A percentile compares a stretch with the other conserved stretches of the same genome.
Evolutionary conservation across 768 basidiomycete species (phyloP).

Genomic region (Psilocybe azurescens): DNA sequence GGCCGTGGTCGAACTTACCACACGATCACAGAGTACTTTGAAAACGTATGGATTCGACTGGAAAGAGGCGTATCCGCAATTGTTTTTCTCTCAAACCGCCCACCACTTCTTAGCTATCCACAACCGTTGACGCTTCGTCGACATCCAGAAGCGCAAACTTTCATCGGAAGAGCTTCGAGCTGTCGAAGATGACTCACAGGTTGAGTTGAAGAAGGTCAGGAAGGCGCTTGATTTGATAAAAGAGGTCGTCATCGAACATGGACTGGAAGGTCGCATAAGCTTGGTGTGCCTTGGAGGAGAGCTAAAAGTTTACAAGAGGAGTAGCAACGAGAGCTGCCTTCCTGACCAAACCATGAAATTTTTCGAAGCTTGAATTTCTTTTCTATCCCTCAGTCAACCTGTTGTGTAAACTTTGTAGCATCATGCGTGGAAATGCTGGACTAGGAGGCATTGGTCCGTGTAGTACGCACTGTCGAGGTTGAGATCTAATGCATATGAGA

Average conservation of each 20-base stretch:
- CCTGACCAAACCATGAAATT: slow-evolving; percentile 46
- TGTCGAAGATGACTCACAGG: slow-evolving; percentile 37
- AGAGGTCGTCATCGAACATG: slow-evolving; percentile 54
- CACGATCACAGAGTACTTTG: slow-evolving; percentile 39
- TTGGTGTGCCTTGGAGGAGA: slow-evolving; percentile 54
- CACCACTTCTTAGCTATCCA: slow-evolving; percentile 67
- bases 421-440: neutral
- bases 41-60: slow-evolving; percentile 46
- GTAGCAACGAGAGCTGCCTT: slow-evolving; percentile 44
- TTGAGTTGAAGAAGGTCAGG: slow-evolving; percentile 41
- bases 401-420: neutral
- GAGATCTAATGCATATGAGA: neutral
- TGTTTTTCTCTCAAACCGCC: slow-evolving; percentile 72
- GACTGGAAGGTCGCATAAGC: slow-evolving; percentile 55
- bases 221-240: slow-evolving; percentile 49
- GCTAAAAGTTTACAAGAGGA: slow-evolving; percentile 57
- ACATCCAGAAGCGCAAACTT: slow-evolving; percentile 53
- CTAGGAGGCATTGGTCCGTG: no score
- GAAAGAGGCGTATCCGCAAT: slow-evolving; percentile 66
- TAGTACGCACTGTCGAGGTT: neutral
- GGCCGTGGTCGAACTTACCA: slow-evolving; percentile 51
- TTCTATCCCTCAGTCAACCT: neutral
- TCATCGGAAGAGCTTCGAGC: slow-evolving; percentile 39
- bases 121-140: slow-evolving; percentile 53
- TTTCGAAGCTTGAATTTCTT: slow-evolving; percentile 28